These are phyloP conservation scores for Aspergillus panamensis DNA, from an alignment of 495 filamentous ascomycete species.

Conservation along the genomic window DNA sequence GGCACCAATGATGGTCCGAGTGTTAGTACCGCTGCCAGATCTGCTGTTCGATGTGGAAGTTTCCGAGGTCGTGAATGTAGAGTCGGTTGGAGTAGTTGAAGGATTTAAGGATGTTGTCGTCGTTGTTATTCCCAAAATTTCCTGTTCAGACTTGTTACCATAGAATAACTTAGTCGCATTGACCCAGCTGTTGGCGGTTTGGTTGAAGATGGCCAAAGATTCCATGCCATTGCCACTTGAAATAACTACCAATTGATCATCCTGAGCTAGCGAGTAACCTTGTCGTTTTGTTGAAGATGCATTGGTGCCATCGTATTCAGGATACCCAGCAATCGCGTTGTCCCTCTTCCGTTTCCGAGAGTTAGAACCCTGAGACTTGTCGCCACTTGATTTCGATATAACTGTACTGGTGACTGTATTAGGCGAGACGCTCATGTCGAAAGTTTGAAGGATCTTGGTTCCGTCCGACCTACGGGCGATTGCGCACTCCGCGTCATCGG, in stretches of 20 bases:
- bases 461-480: conserved; percentile 69
- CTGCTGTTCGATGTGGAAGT: conserved; percentile 32
- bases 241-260: conserved; percentile 64
- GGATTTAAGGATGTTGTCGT: conserved; percentile 33
- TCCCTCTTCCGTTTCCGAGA: conserved; percentile 43
- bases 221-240: conserved; percentile 64
- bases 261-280: conserved; percentile 61
- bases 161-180: conserved; percentile 67
- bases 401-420: conserved; percentile 68
- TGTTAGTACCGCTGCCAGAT: conserved; percentile 12
- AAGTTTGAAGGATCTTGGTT: conserved; percentile 78
- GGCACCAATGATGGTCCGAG: conserved; percentile 67
- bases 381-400: conserved; percentile 49
- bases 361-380: conserved; percentile 26
- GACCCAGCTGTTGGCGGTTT: conserved; percentile 73
- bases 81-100: conserved; percentile 36
- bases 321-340: conserved; percentile 60
- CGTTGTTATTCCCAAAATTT: conserved; percentile 37
- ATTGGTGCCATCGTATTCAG: conserved; percentile 69
- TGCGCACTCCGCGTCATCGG: conserved; percentile 56
- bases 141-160: conserved; percentile 37
- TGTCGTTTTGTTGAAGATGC: conserved; percentile 61
- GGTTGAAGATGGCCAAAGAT: conserved; percentile 73
- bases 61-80: conserved; percentile 25
- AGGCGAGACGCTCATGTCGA: conserved; percentile 73